Evolutionary conservation across 2,329 filamentous ascomycete genomes (phyloP), one percentile per base, ranked within the genome.

Genomic region (Ophiocordyceps camponoti-floridani): DNA sequence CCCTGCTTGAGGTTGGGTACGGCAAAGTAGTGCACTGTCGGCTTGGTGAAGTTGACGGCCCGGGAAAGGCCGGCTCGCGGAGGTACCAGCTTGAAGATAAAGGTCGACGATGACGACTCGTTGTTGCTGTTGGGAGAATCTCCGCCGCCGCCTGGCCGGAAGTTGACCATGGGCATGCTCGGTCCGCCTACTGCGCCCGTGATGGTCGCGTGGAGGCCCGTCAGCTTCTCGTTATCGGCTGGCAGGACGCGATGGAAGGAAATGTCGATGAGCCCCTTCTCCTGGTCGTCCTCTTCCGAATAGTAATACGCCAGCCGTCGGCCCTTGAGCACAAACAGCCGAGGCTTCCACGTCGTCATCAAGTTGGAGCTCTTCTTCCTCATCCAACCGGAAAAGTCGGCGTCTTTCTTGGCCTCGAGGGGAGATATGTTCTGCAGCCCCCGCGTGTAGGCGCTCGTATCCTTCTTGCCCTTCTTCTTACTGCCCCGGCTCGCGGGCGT

Each of bases 301-400:
- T 98, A 98, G 64, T 94, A 98, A 65, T 98, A 98, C 0, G 88
- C 87, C 28, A 98, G 68, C 4, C 91, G 80, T 44, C 89, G 79
- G 28, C 91, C 91, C 56, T 87, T 88, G 47, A 98, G 75, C 8
- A 98, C 81, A 57, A 98, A 98, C n/a, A 96, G 72, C 12, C 91
- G 80, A 12, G 88, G 84, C 58, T 96, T 98, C 91, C 91, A 98
- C 2, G 88, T 94, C 2, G 87, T 87, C 81, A 98, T 94, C 31
- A 96, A 69, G 55, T 89, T 91, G 1, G 86, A 89, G 47, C 86
- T 94, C 63, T 93, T 88, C 72, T 98, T 98, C 70, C 91, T 96
- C 91, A 98, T 98, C 91, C 91, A 98, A 1, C 91, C 91, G 55
- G 82, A 89, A 60, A 94, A 96, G 57, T 98, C 89, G 45, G 86